Evolutionary conservation across 2,329 filamentous ascomycete genomes (phyloP).

Genomic region (Scedosporium boydii): DNA sequence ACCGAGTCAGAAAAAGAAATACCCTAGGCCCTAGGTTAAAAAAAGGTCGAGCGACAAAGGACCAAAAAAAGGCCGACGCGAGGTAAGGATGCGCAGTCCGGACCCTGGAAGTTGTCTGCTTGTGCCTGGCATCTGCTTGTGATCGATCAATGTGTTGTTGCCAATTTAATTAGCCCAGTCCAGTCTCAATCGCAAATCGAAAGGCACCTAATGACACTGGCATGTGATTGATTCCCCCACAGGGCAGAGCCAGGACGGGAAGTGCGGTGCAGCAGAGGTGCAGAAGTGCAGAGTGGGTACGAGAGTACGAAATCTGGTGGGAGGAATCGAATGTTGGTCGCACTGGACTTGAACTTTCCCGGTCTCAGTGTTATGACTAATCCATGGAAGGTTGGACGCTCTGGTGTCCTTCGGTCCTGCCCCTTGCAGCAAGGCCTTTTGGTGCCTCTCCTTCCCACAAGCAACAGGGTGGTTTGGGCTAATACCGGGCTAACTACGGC

Average conservation of each 20-base stretch:
- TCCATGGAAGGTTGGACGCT: too few species aligned
- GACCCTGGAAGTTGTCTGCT: not conserved
- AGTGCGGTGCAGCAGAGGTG: not conserved
- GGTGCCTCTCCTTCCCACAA: too few species aligned
- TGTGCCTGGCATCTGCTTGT: not conserved
- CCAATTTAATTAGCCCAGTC: not conserved
- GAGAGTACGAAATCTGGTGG: not conserved
- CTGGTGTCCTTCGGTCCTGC: too few species aligned
- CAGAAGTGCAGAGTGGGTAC: not conserved
- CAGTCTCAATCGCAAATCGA: not conserved
- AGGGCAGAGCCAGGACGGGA: not conserved
- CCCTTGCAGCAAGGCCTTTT: too few species aligned
- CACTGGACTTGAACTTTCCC: too few species aligned
- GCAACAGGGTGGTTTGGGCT: too few species aligned
- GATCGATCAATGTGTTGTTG: not conserved
- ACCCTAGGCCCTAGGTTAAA: not conserved
- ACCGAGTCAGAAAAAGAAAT: not conserved
- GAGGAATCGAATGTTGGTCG: too few species aligned
- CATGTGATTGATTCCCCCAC: constrained; percentile 5
- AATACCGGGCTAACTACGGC: too few species aligned
- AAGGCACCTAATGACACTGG: constrained; percentile 1
- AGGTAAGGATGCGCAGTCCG: not conserved
- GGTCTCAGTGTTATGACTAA: too few species aligned
- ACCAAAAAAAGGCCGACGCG: not conserved
- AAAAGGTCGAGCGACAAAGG: not conserved